These are phyloP conservation scores for Arthrobotrys pseudoclavata DNA, from an alignment of 2,329 filamentous ascomycete genomes.

Conservation along the genomic window DNA sequence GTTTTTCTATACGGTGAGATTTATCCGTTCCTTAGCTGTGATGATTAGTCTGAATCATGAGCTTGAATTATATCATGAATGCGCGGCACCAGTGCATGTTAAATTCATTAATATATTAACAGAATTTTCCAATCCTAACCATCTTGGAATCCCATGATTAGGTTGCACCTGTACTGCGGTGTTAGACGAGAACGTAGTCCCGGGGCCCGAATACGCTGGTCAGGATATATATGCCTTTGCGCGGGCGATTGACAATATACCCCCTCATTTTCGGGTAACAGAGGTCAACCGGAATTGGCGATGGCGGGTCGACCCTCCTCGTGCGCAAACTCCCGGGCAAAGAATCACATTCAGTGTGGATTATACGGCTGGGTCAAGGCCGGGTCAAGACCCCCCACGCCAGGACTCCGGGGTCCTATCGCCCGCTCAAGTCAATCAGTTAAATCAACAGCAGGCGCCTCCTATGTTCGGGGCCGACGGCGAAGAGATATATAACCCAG, in stretches of 20 bases:
- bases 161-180: not conserved
- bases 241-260: not conserved
- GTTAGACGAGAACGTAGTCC: not conserved
- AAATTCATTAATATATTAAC: no score
- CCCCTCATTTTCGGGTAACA: no score
- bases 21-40: not conserved
- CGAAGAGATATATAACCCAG: not conserved
- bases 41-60: no score
- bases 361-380: no score
- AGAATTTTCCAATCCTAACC: not conserved
- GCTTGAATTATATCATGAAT: no score
- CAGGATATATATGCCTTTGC: not conserved
- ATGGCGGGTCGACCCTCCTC: not conserved
- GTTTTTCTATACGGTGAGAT: no score
- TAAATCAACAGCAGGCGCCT: not conserved
- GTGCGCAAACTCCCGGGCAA: not conserved
- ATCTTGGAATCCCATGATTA: not conserved
- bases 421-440: not conserved
- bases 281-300: no score
- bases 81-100: no score
- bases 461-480: not conserved
- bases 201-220: not conserved
- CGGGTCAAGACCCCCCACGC: no score
- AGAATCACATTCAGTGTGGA: not conserved
- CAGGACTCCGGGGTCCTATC: not conserved